phyloP scores from a whole-genome alignment of 768 basidiomycete species.

The Hygrocybe coccinea region DNA sequence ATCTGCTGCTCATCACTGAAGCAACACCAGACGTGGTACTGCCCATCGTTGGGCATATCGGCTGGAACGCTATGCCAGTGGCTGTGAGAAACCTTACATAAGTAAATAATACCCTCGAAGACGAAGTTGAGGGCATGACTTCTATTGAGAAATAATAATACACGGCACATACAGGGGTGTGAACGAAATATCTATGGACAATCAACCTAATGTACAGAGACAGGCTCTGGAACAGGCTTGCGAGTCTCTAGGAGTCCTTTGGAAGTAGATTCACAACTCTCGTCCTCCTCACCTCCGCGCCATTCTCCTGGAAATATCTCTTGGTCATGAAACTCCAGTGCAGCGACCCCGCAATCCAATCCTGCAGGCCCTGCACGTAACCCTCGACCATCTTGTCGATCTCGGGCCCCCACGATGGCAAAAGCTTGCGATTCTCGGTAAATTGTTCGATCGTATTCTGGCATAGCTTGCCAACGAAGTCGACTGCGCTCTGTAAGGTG shows the following conservation, averaged over 20 bases:
- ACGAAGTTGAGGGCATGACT: not conserved
- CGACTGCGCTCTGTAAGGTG: constrained; percentile 34
- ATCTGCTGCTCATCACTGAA: too few relatives aligned
- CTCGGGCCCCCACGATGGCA: constrained; percentile 32
- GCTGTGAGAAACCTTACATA: too few relatives aligned
- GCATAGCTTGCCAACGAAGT: constrained; percentile 32
- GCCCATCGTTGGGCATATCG: not conserved
- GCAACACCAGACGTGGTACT: too few relatives aligned
- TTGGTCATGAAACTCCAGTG: constrained; percentile 42
- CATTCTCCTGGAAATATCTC: constrained; percentile 29
- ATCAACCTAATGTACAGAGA: constrained; percentile 68
- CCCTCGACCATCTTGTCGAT: constrained; percentile 27
- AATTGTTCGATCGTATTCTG: constrained; percentile 29
- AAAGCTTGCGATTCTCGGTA: constrained; percentile 23
- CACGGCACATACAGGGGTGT: too few relatives aligned
- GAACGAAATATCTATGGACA: constrained; percentile 56
- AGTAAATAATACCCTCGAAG: too few relatives aligned
- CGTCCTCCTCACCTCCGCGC: constrained; percentile 26
- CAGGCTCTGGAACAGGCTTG: constrained; percentile 54
- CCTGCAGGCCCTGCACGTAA: constrained; percentile 37
- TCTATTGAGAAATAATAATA: too few relatives aligned
- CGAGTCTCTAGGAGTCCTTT: too few relatives aligned
- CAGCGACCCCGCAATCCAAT: constrained; percentile 35
- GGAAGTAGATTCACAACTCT: constrained; percentile 14
- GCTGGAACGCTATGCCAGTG: not conserved